Conservation (phyloP, 1,139 yeast species). For the Saccharomyces hybrid region DNA sequence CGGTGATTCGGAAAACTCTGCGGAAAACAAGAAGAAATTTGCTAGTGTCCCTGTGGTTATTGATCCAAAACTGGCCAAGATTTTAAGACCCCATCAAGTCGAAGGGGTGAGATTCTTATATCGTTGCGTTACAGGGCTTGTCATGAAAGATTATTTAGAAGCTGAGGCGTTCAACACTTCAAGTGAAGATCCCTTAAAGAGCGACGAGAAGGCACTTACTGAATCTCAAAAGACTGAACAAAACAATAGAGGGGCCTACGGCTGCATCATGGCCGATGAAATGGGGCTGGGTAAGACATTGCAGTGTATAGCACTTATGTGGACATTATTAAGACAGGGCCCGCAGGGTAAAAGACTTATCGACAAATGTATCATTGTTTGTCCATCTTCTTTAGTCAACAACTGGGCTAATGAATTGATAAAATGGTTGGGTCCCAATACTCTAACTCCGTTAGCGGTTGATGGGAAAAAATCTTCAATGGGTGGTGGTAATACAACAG, state of each 20-base stretch:
- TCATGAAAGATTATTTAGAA: constrained; percentile 36
- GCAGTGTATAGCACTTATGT: constrained; percentile 86
- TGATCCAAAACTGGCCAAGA: constrained; percentile 79
- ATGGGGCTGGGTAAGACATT: constrained; percentile 97
- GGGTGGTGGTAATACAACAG: constrained; percentile 38
- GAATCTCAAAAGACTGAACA: constrained; percentile 1
- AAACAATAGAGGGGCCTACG: constrained; percentile 71
- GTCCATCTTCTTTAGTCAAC: constrained; percentile 89
- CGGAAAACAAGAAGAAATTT: constrained; percentile 36
- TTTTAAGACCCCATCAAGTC: constrained; percentile 90
- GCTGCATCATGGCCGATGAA: constrained; percentile 99
- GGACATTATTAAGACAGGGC: constrained; percentile 87
- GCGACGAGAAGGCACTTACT: not conserved
- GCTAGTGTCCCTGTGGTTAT: constrained; percentile 94
- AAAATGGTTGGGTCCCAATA: constrained; percentile 94
- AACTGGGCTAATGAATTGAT: constrained; percentile 97
- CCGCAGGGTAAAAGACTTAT: constrained; percentile 84
- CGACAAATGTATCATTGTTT: constrained; percentile 84
- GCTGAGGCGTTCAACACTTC: constrained; percentile 16
- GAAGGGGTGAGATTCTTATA: constrained; percentile 91
- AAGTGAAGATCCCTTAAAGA: constrained; percentile 1
- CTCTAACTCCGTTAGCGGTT: constrained; percentile 78
- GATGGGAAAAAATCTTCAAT: constrained; percentile 61
- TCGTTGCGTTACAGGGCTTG: constrained; percentile 81
- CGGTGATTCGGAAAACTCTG: constrained; percentile 45